Evolutionary conservation across 2,329 filamentous ascomycete species (phyloP).

Genomic region (Colletotrichum endophyticum): DNA sequence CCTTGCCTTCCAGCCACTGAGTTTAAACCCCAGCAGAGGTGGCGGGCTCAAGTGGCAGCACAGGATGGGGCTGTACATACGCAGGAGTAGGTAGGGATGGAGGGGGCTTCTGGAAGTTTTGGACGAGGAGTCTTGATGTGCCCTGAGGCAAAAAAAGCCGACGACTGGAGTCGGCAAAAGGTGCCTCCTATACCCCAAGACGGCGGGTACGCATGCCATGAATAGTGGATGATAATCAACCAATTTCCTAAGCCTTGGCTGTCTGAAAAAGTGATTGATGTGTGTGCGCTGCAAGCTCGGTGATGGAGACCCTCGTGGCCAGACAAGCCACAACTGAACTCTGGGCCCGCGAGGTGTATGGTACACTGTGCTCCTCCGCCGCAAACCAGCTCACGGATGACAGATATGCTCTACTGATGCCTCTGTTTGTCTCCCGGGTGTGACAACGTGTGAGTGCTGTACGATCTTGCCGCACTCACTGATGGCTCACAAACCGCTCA

Average conservation of each 20-base stretch:
- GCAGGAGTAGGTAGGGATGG: background rate
- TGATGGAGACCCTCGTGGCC: background rate
- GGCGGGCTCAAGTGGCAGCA: background rate
- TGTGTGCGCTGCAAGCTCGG: background rate
- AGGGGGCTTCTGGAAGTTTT: background rate
- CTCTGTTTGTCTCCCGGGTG: background rate
- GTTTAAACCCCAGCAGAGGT: background rate
- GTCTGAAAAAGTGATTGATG: background rate
- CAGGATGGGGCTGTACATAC: background rate
- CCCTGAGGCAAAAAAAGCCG: slow-evolving; percentile 4
- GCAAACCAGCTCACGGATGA: background rate
- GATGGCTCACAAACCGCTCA: background rate
- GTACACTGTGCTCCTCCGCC: too few species aligned
- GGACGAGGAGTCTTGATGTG: slow-evolving; percentile 6
- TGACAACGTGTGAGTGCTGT: background rate
- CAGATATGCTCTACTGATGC: background rate
- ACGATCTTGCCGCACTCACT: background rate
- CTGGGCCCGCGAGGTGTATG: background rate
- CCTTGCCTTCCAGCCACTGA: background rate
- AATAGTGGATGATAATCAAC: slow-evolving; percentile 16
- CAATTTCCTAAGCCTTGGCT: background rate
- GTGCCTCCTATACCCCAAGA: background rate
- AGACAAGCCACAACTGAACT: background rate
- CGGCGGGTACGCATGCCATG: background rate
- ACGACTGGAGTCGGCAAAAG: slow-evolving; percentile 14